Evolutionary conservation across 345 rosid genomes (phyloP), one percentile per base, ranked within the genome.

Genomic region (Dimocarpus longan): DNA sequence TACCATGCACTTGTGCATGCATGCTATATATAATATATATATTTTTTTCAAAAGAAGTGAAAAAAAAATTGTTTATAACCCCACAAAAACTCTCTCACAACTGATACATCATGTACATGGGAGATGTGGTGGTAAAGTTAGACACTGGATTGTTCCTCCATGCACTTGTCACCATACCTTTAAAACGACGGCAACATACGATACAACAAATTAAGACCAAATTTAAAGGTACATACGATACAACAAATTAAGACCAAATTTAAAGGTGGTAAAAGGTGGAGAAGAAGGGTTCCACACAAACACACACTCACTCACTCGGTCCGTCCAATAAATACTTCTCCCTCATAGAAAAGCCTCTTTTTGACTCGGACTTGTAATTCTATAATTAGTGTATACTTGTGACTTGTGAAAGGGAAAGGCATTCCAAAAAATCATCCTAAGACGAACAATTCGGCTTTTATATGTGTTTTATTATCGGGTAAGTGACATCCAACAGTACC

Each of bases 91-190:
- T 21, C 12, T 22, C 65, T 60, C 3, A 60, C 65, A 60, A 60
- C 19, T 60, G 1, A 9, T 60, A 77, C 83, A 77, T 81, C 75
- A 69, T 68, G 37, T 26, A 73, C 3, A 65, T 77, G 54, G 43
- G 57, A n/a, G 67, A 54, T 80, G 85, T 39, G 73, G 81, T 74
- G 81, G 70, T 79, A 80, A 82, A 85, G 83, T 70, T 46, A 67
- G 81, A 77, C 87, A 80, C 50, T 82, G 85, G 87, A 77, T 85
- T 66, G 78, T 85, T 82, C 81, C 77, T 79, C 71, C 81, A 82
- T 82, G 84, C 84, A 81, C 18, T 68, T 68, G 70, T 80, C 83
- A 83, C 81, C 76, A 69, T 40, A 70, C 24, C 46, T 73, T 68
- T 22, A 32, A 68, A 56, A 67, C 16, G 60, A 24, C 10, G 24